Conservation (phyloP, 1,284 basidiomycete genomes). For the Fomitiporia mediterranea region DNA sequence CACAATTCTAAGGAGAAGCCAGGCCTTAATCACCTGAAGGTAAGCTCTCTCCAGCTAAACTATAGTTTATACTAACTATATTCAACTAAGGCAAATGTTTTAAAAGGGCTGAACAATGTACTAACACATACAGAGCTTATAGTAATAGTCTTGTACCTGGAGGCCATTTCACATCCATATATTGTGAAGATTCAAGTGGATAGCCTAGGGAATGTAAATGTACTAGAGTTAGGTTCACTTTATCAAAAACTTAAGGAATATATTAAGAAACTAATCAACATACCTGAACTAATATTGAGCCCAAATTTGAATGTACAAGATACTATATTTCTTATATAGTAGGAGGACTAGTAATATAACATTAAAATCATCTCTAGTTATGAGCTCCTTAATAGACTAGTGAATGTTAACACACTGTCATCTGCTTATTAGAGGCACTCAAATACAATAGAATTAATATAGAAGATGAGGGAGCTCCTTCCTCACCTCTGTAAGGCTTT, state of each 20-base stretch:
- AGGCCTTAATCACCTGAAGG: conserved; percentile 17
- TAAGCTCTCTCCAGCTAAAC: too few species aligned
- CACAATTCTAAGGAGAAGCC: conserved; percentile 7
- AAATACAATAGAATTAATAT: too few species aligned
- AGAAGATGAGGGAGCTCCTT: too few species aligned
- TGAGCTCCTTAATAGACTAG: too few species aligned
- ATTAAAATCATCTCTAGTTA: too few species aligned
- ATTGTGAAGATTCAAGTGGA: neutral
- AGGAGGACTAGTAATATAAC: too few species aligned
- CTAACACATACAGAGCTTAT: conserved; percentile 19
- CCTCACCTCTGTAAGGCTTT: too few species aligned
- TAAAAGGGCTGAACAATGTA: conserved; percentile 10
- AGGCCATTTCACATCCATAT: conserved; percentile 13
- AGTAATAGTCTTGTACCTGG: conserved; percentile 14
- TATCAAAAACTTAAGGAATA: conserved; percentile 13
- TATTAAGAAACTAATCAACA: neutral
- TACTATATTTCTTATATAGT: too few species aligned
- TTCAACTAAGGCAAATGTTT: conserved; percentile 18
- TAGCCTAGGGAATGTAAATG: neutral
- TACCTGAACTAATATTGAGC: conserved; percentile 9
- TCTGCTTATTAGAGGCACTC: too few species aligned
- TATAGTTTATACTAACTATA: too few species aligned
- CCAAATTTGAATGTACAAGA: neutral
- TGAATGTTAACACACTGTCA: too few species aligned
- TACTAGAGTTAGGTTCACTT: conserved; percentile 13